These are phyloP conservation scores for Pythium phragmitis DNA, from an alignment of 352 stramenopile species.

Conservation along the genomic window DNA sequence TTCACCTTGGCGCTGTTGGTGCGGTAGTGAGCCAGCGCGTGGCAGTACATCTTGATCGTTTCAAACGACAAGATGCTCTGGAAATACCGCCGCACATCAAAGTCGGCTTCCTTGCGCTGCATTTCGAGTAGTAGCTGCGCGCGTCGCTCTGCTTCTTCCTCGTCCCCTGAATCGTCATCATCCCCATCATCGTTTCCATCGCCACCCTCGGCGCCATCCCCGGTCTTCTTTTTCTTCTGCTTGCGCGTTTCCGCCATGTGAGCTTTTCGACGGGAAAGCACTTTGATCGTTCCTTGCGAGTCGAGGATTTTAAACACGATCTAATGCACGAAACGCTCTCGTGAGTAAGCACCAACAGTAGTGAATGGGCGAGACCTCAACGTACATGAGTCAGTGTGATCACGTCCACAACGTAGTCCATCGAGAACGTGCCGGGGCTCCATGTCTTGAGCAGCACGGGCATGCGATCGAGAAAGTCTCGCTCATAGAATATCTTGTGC, in stretches of 20 bases:
- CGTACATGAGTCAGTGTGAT: constrained; percentile 84
- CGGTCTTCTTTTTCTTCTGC: constrained; percentile 53
- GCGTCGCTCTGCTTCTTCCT: constrained; percentile 72
- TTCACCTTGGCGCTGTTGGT: constrained; percentile 84
- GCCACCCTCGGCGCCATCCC: constrained; percentile 29
- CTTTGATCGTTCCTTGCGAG: constrained; percentile 81
- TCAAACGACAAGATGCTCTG: constrained; percentile 76
- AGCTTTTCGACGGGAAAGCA: constrained; percentile 72
- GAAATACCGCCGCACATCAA: constrained; percentile 84
- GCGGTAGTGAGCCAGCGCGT: constrained; percentile 65
- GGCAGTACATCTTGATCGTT: constrained; percentile 84
- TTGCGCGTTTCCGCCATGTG: constrained; percentile 46
- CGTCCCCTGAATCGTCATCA: constrained; percentile 61
- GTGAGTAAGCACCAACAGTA: background rate
- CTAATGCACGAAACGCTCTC: constrained; percentile 26
- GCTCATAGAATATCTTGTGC: constrained; percentile 89
- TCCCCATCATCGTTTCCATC: constrained; percentile 35
- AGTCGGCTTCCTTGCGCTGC: constrained; percentile 84
- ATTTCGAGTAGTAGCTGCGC: constrained; percentile 78
- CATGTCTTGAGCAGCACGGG: constrained; percentile 80
- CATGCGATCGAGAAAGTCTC: constrained; percentile 83
- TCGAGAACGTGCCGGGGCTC: constrained; percentile 61
- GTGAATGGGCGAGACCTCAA: background rate
- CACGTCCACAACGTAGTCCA: constrained; percentile 75
- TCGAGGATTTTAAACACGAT: constrained; percentile 88